A percentile compares a stretch with the other conserved stretches of the same genome.
These are phyloP conservation scores for Bipolaris gigantea DNA, from an alignment of 2,329 filamentous ascomycete genomes.

Conservation along the genomic window DNA sequence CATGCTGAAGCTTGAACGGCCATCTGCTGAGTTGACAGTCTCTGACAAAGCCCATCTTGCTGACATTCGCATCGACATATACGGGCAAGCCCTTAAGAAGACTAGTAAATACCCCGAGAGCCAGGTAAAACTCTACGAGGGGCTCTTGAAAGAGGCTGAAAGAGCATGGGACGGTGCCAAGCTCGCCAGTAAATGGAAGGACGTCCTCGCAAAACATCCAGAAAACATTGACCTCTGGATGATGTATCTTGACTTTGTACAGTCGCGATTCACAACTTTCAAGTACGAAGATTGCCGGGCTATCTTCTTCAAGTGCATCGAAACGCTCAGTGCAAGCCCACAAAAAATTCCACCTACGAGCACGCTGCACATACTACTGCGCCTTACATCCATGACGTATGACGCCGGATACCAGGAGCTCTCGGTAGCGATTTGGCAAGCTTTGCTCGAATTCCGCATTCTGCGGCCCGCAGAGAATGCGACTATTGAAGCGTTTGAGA, in stretches of 20 bases:
- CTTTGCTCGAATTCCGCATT: conserved; percentile 71
- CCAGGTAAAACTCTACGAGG: conserved; percentile 64
- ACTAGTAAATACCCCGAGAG: conserved; percentile 49
- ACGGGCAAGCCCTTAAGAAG: conserved; percentile 72
- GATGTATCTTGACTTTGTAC: conserved; percentile 69
- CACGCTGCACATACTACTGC: conserved; percentile 70
- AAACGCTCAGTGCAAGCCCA: conserved; percentile 31
- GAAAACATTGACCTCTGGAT: conserved; percentile 70
- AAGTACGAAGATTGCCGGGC: conserved; percentile 66
- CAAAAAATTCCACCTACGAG: conserved; percentile 9
- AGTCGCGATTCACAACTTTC: conserved; percentile 68
- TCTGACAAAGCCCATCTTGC: conserved; percentile 70
- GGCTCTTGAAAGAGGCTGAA: conserved; percentile 73
- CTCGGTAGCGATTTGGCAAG: conserved; percentile 81
- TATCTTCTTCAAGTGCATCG: conserved; percentile 62
- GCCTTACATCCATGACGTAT: conserved; percentile 71
- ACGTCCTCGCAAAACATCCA: conserved; percentile 59
- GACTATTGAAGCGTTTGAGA: conserved; percentile 54
- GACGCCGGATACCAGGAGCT: conserved; percentile 79
- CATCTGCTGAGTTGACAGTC: conserved; percentile 51
- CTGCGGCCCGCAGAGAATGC: conserved; percentile 59
- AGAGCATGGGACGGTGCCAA: conserved; percentile 70
- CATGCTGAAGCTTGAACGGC: conserved; percentile 59
- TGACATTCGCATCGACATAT: conserved; percentile 78
- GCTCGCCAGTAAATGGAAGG: conserved; percentile 66